Evolutionary conservation across 73 alveolate genomes (phyloP).

Genomic region (Symbiodinium pilosum): DNA sequence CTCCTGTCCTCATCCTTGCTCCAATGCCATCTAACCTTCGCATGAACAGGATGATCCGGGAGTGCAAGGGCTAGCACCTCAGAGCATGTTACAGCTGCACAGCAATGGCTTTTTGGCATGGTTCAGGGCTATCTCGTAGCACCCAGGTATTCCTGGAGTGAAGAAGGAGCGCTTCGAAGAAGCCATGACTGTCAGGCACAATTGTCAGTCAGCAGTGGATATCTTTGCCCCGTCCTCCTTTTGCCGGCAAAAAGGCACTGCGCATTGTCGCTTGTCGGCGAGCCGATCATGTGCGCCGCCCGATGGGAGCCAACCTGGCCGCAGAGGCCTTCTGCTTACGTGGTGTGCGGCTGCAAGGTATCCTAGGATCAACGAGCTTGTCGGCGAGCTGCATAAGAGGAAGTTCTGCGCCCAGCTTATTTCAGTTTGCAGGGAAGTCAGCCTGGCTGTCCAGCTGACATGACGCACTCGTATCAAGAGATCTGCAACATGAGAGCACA

Average conservation of each 20-base stretch:
- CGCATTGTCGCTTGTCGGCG: conserved; percentile 88
- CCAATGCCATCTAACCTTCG: background rate
- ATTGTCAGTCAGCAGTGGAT: background rate
- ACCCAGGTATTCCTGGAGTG: conserved; percentile 80
- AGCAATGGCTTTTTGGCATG: background rate
- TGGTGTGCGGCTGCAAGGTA: conserved; percentile 9
- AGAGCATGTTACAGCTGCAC: background rate
- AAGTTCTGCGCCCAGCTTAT: too few species aligned
- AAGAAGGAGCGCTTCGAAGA: conserved; percentile 88
- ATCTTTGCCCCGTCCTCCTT: too few species aligned
- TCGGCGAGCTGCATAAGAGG: conserved; percentile 63
- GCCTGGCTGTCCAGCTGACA: too few species aligned
- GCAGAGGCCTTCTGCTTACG: background rate
- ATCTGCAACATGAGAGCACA: too few species aligned
- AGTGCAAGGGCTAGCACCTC: conserved; percentile 61
- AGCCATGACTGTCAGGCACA: conserved; percentile 77
- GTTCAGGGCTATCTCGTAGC: background rate
- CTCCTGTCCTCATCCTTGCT: too few species aligned
- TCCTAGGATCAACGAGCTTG: conserved; percentile 94
- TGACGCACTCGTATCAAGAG: too few species aligned
- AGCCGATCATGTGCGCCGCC: conserved; percentile 86
- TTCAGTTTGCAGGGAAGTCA: too few species aligned
- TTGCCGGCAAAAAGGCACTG: conserved; percentile 33
- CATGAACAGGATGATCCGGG: conserved; percentile 82
- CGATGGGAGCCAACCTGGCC: background rate